phyloP scores from a whole-genome alignment of 495 filamentous ascomycete species.

The Neurospora intermedia region DNA sequence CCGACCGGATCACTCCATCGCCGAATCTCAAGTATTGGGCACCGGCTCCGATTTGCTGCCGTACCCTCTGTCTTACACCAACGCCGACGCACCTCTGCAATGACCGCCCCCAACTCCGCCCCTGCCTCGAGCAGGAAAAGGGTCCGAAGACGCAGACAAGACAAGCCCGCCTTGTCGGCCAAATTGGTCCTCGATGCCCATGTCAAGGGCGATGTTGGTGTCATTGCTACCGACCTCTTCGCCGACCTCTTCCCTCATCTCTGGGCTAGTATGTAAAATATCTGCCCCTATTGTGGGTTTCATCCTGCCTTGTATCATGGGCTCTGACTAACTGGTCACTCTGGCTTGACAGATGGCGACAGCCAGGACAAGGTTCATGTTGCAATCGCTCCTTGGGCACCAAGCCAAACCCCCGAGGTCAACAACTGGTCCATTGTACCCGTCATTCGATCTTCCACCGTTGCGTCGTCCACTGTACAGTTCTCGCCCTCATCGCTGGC shows the following conservation, averaged over 20 bases:
- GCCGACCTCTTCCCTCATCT: constrained; percentile 63
- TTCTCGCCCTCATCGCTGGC: constrained; percentile 74
- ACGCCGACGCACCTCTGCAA: not conserved
- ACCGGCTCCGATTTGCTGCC: not conserved
- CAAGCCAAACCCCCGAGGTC: constrained; percentile 50
- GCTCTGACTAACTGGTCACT: constrained; percentile 13
- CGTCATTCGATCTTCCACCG: constrained; percentile 47
- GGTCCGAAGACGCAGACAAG: constrained; percentile 43
- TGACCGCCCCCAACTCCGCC: not conserved
- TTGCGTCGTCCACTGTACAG: constrained; percentile 63
- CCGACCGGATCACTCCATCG: not conserved
- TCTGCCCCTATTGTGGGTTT: not conserved
- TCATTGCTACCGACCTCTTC: constrained; percentile 79
- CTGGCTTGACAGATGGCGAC: constrained; percentile 7
- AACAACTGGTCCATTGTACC: constrained; percentile 78
- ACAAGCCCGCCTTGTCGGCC: constrained; percentile 43
- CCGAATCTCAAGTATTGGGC: not conserved
- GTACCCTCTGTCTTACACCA: not conserved
- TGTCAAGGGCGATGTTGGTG: constrained; percentile 76
- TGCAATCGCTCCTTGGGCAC: constrained; percentile 73
- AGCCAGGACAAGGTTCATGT: constrained; percentile 45
- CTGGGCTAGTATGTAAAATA: constrained; percentile 23
- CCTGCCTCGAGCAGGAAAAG: constrained; percentile 18
- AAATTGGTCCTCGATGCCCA: constrained; percentile 68
- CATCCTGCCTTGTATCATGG: not conserved